These are phyloP conservation scores for Novymonas esmeraldas DNA, from an alignment of 208 protist genomes.

Conservation along the genomic window DNA sequence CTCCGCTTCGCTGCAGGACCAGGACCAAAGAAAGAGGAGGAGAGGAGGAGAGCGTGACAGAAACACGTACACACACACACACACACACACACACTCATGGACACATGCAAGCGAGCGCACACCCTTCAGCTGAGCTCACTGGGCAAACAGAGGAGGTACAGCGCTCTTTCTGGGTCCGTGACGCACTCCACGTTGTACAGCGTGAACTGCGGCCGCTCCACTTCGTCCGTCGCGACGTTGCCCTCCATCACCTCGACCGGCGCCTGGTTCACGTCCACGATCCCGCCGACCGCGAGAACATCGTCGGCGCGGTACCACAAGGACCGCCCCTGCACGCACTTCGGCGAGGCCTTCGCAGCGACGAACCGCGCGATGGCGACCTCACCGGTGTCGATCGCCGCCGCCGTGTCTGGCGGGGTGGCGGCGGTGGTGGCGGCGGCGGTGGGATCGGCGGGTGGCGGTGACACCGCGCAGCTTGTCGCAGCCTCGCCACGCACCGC, in stretches of 20 bases:
- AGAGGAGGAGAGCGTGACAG: no score
- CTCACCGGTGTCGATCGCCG: constrained; percentile 10
- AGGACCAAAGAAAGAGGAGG: not conserved
- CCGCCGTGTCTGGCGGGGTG: not conserved
- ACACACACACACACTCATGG: not conserved
- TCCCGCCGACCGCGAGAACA: constrained; percentile 54
- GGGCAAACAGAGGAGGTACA: constrained; percentile 16
- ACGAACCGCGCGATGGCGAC: constrained; percentile 8
- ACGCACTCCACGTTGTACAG: constrained; percentile 72
- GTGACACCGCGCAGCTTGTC: not conserved
- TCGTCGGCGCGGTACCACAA: constrained; percentile 77
- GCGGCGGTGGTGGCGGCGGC: not conserved
- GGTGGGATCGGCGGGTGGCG: not conserved
- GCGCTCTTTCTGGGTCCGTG: constrained; percentile 47
- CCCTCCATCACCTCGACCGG: constrained; percentile 50
- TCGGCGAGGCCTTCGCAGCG: constrained; percentile 19
- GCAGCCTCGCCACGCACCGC: constrained; percentile 5
- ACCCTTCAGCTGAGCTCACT: not conserved
- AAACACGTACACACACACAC: no score
- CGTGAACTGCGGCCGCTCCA: not conserved
- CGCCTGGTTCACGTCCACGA: constrained; percentile 79
- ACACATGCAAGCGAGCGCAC: not conserved
- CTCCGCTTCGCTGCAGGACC: not conserved
- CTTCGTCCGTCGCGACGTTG: not conserved
- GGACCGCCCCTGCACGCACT: constrained; percentile 7